Evolutionary conservation across 2,329 filamentous ascomycete species (phyloP).

Genomic region (Penicillium sp.): DNA sequence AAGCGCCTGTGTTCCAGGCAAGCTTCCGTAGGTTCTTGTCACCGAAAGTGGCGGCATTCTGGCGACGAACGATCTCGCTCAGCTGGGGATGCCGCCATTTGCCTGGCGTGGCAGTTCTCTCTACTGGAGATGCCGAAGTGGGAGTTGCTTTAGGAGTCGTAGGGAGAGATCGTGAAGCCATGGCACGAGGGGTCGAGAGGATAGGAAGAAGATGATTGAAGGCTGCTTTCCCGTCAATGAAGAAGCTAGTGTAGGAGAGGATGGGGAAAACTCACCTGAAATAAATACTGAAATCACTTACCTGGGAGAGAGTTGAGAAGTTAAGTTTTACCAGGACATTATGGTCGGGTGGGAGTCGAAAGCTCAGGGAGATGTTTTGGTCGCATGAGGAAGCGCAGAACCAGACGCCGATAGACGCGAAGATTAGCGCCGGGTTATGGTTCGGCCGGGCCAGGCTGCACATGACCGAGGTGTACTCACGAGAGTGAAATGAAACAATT

Average conservation of each 20-base stretch:
- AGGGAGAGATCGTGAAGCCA: constrained; percentile 35
- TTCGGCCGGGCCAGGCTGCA: constrained; percentile 19
- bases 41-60: constrained; percentile 71
- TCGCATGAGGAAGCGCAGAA: constrained; percentile 6
- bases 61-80: constrained; percentile 76
- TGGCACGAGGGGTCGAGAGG: constrained; percentile 11
- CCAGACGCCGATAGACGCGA: constrained; percentile 10
- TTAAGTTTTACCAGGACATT: constrained; percentile 4
- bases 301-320: not conserved
- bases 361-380: constrained; percentile 13
- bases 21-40: constrained; percentile 69
- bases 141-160: constrained; percentile 39
- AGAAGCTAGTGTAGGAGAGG: not conserved
- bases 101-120: constrained; percentile 51
- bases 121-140: constrained; percentile 23
- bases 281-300: not conserved
- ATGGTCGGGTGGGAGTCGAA: constrained; percentile 1
- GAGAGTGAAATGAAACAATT: no score
- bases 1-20: constrained; percentile 57
- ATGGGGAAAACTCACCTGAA: constrained; percentile 9
- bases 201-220: not conserved
- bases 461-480: no score
- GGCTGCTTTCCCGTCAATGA: not conserved
- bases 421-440: constrained; percentile 18
- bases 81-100: constrained; percentile 88